Evolutionary conservation across 2,329 filamentous ascomycete genomes (phyloP).

Genomic region (Beauveria asiatica): DNA sequence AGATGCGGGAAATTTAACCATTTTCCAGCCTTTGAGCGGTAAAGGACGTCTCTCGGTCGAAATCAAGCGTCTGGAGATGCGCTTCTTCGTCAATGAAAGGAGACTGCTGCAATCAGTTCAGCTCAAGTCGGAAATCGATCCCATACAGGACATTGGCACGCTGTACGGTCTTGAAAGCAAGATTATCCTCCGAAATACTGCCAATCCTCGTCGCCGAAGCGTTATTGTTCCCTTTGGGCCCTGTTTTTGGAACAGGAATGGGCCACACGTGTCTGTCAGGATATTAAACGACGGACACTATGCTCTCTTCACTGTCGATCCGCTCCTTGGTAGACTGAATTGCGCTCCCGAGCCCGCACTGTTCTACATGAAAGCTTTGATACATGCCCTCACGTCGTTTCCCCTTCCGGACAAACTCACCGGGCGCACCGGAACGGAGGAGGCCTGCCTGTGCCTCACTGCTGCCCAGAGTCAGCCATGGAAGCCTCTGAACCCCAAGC

Average conservation of each 20-base stretch:
- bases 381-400: conserved; percentile 55
- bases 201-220: conserved; percentile 33
- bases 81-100: conserved; percentile 39
- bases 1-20: conserved; percentile 12
- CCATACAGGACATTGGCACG: conserved; percentile 49
- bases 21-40: conserved; percentile 28
- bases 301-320: conserved; percentile 43
- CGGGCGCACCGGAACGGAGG: conserved; percentile 50
- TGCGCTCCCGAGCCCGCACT: conserved; percentile 48
- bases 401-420: conserved; percentile 50
- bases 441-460: conserved; percentile 41
- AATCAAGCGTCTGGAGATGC: conserved; percentile 42
- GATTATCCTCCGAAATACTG: conserved; percentile 42
- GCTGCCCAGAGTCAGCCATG: conserved; percentile 45
- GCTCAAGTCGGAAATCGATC: conserved; percentile 43
- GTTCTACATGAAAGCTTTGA: conserved; percentile 46
- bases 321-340: conserved; percentile 44
- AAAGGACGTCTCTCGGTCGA: conserved; percentile 34
- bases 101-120: conserved; percentile 38
- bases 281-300: conserved; percentile 29
- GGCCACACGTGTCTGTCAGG: conserved; percentile 34
- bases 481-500: conserved; percentile 21
- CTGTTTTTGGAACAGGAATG: conserved; percentile 19
- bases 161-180: conserved; percentile 52
- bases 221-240: conserved; percentile 45